A percentile compares a stretch with the other conserved stretches of the same genome.
These are phyloP conservation scores for Cordia subcordata DNA, from an alignment of 257 asterid genomes.

Conservation along the genomic window DNA sequence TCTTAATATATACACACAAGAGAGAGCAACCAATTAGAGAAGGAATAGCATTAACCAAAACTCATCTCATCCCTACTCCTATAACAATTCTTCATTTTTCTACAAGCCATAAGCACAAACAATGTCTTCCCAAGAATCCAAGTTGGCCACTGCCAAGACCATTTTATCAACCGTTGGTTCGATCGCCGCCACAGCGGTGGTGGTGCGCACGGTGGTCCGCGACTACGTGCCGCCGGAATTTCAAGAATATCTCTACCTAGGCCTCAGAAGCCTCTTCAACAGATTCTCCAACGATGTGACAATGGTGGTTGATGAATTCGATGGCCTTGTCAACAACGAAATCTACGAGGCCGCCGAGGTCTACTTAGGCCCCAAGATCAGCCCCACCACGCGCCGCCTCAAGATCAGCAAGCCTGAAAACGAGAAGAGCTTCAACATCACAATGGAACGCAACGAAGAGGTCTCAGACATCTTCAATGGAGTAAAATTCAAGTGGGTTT, in stretches of 20 bases:
- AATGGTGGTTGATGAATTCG: constrained; percentile 52
- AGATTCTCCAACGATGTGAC: constrained; percentile 47
- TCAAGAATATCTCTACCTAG: constrained; percentile 37
- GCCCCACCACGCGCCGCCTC: constrained; percentile 40
- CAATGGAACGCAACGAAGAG: constrained; percentile 43
- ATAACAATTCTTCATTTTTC: too few relatives aligned
- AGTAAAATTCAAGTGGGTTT: constrained; percentile 43
- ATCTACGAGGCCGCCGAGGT: constrained; percentile 52
- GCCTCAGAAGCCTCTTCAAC: constrained; percentile 27
- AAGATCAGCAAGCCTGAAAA: constrained; percentile 52
- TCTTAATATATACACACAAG: too few relatives aligned
- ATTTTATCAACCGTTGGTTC: constrained; percentile 45
- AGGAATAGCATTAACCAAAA: too few relatives aligned
- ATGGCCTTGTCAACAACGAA: constrained; percentile 42
- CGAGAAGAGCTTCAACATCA: constrained; percentile 33
- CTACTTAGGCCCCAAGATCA: constrained; percentile 41
- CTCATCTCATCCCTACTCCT: too few relatives aligned
- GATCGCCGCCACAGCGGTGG: constrained; percentile 48
- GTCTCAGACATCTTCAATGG: constrained; percentile 33
- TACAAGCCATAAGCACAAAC: too few relatives aligned
- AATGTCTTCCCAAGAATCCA: constrained; percentile 21
- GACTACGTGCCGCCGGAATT: constrained; percentile 42
- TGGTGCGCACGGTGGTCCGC: constrained; percentile 36
- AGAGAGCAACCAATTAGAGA: too few relatives aligned
- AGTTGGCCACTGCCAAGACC: constrained; percentile 39